Percentiles rank a stretch among this genome's conserved stretches.
phyloP scores from a whole-genome alignment of 1,284 basidiomycete species.

The Rhodotorula sp. region DNA sequence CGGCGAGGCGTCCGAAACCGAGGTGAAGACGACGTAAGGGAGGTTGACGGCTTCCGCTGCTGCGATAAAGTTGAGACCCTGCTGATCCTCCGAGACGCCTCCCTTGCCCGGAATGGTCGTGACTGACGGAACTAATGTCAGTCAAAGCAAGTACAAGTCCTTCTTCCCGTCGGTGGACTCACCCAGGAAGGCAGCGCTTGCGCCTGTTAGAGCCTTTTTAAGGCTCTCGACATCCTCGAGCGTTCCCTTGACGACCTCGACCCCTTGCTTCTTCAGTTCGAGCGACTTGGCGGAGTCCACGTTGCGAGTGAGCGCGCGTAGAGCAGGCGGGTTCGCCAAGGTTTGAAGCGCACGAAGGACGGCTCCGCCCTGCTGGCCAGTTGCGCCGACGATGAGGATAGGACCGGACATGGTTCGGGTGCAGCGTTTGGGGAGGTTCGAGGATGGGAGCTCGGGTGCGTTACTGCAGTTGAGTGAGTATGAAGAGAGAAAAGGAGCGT shows the following conservation, averaged over 20 bases:
- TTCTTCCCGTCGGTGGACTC: not conserved
- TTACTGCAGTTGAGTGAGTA: too few species aligned
- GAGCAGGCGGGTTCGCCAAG: not conserved
- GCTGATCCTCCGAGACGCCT: constrained; percentile 12
- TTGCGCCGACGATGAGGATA: constrained; percentile 21
- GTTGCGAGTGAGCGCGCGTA: constrained; percentile 16
- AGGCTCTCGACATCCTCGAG: constrained; percentile 3
- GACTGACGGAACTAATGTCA: not conserved
- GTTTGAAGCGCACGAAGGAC: constrained; percentile 4
- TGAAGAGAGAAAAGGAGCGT: too few species aligned
- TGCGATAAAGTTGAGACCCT: constrained; percentile 17
- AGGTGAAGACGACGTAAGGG: constrained; percentile 24
- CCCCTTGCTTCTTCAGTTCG: constrained; percentile 12
- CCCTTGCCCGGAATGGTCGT: constrained; percentile 7
- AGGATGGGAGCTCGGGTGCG: too few species aligned
- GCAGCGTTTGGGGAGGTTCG: too few species aligned
- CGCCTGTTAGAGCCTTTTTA: constrained; percentile 4
- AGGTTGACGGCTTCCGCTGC: constrained; percentile 8
- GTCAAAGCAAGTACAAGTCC: not conserved
- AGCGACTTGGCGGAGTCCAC: not conserved
- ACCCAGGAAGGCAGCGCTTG: constrained; percentile 14
- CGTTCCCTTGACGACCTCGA: constrained; percentile 14
- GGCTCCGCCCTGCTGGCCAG: constrained; percentile 14
- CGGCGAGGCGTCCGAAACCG: constrained; percentile 16
- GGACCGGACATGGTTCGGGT: not conserved